Evolutionary conservation across 2,329 filamentous ascomycete genomes (phyloP).

Genomic region (Sordariomycetes sp.): DNA sequence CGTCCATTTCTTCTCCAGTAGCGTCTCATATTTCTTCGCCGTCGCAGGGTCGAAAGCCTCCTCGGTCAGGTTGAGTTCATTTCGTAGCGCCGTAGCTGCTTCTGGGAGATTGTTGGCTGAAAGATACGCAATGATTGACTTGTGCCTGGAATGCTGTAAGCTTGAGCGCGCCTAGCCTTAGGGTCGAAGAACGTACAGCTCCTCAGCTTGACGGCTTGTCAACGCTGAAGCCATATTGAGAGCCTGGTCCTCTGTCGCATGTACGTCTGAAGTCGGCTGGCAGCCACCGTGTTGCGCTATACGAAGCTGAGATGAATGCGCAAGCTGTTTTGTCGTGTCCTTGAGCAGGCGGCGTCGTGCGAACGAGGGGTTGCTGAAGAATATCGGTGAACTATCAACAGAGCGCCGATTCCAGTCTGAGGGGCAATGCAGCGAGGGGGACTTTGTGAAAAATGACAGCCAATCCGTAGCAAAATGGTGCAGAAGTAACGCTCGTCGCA

Average conservation of each 20-base stretch:
- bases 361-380: too few species aligned
- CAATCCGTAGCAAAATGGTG: too few species aligned
- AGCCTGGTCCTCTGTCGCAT: not conserved
- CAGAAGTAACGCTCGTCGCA: too few species aligned
- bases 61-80: slow-evolving; percentile 67
- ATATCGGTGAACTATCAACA: too few species aligned
- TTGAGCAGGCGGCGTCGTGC: too few species aligned
- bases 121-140: slow-evolving; percentile 87
- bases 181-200: slow-evolving; percentile 55
- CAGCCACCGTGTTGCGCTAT: slow-evolving; percentile 1
- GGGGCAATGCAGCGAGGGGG: too few species aligned
- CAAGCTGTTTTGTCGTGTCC: not conserved
- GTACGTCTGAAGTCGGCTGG: too few species aligned
- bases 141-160: slow-evolving; percentile 53
- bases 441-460: too few species aligned
- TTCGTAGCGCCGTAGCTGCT: slow-evolving; percentile 61
- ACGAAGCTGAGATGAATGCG: too few species aligned
- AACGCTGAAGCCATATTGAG: slow-evolving; percentile 21
- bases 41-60: slow-evolving; percentile 68
- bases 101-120: slow-evolving; percentile 62
- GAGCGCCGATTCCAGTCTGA: too few species aligned
- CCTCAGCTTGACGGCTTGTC: slow-evolving; percentile 74
- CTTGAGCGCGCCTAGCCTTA: not conserved
- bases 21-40: slow-evolving; percentile 85
- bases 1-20: slow-evolving; percentile 98